These are phyloP conservation scores for Pyrenophora teres DNA, from an alignment of 2,329 filamentous ascomycete species.

Conservation along the genomic window DNA sequence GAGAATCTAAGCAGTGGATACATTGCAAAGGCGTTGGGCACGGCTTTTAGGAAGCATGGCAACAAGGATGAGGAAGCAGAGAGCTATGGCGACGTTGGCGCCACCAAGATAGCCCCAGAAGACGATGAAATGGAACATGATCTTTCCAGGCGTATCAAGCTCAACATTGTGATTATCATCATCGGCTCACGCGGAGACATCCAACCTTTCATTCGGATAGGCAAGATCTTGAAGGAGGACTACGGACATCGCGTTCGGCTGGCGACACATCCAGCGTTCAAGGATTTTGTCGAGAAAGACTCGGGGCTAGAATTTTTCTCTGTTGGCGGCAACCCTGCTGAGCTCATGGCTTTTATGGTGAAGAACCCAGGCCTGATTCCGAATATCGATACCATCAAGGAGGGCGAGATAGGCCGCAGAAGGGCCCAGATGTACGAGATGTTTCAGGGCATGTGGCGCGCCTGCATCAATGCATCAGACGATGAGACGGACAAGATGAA, in stretches of 20 bases:
- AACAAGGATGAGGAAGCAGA: constrained; percentile 42
- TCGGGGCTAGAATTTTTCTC: constrained; percentile 78
- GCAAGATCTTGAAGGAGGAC: constrained; percentile 70
- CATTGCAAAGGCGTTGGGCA: constrained; percentile 72
- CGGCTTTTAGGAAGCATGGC: constrained; percentile 63
- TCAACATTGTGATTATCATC: constrained; percentile 84
- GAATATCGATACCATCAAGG: constrained; percentile 70
- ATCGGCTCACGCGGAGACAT: constrained; percentile 81
- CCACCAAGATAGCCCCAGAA: constrained; percentile 36
- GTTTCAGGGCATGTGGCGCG: constrained; percentile 82
- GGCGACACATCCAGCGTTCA: constrained; percentile 78
- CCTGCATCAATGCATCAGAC: constrained; percentile 75
- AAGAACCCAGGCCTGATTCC: constrained; percentile 81
- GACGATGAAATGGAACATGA: constrained; percentile 44
- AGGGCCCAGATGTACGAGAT: constrained; percentile 76
- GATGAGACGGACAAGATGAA: constrained; percentile 65
- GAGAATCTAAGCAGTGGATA: constrained; percentile 73
- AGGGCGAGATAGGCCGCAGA: constrained; percentile 71
- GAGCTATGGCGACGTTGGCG: constrained; percentile 13
- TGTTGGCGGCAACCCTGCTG: constrained; percentile 76
- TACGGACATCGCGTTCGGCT: constrained; percentile 77
- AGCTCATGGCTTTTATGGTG: constrained; percentile 88
- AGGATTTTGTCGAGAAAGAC: constrained; percentile 74
- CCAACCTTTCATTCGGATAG: constrained; percentile 78
- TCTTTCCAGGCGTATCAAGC: constrained; percentile 49